Evolutionary conservation across 441 rosid genomes (phyloP).

Genomic region (Brassica hybrid): DNA sequence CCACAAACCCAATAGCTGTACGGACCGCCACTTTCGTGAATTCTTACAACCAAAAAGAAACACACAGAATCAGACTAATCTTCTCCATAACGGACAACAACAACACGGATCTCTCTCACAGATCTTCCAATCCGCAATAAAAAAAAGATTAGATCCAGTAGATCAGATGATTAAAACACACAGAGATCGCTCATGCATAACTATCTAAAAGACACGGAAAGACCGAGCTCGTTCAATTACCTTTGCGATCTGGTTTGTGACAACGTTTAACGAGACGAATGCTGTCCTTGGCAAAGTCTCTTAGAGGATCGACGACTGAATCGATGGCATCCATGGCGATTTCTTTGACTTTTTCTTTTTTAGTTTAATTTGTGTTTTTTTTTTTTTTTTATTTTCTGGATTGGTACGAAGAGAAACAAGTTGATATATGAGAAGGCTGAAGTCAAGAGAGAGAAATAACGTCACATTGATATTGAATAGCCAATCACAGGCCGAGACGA

Average conservation of each 20-base stretch:
- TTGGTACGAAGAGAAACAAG: slow-evolving; percentile 11
- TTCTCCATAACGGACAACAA: neutral
- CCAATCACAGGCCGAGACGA: slow-evolving; percentile 34
- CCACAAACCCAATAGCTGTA: slow-evolving; percentile 85
- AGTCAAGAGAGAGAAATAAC: neutral
- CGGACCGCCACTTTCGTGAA: slow-evolving; percentile 86
- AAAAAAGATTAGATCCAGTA: slow-evolving; percentile 27
- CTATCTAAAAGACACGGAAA: neutral
- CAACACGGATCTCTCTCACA: slow-evolving; percentile 20
- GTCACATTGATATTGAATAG: slow-evolving; percentile 31
- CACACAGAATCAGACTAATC: slow-evolving; percentile 4
- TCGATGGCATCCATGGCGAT: slow-evolving; percentile 76
- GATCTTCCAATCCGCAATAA: neutral
- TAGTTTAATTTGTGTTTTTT: neutral
- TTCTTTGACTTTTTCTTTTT: neutral
- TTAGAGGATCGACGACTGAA: slow-evolving; percentile 75
- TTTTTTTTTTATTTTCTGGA: too few relatives aligned
- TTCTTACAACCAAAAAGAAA: slow-evolving; percentile 42
- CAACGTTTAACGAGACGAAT: slow-evolving; percentile 84
- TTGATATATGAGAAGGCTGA: neutral
- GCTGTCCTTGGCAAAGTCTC: slow-evolving; percentile 87
- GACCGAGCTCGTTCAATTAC: slow-evolving; percentile 40
- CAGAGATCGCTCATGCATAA: neutral
- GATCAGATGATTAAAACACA: neutral
- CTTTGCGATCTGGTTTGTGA: slow-evolving; percentile 95